Evolutionary conservation across 768 basidiomycete species (phyloP).

Genomic region (Daedalea quercina): DNA sequence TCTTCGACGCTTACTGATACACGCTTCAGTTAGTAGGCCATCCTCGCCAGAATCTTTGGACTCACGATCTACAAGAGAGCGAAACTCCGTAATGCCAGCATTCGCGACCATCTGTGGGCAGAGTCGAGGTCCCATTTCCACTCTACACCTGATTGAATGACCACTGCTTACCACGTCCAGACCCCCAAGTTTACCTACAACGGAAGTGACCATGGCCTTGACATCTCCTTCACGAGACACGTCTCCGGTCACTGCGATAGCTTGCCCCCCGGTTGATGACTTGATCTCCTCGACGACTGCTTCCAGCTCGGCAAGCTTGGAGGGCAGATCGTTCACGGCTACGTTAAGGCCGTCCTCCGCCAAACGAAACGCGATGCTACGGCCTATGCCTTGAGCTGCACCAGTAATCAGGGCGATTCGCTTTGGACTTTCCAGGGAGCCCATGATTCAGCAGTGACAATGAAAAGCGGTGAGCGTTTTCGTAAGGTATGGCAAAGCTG

Average conservation of each 20-base stretch:
- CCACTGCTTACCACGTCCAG: conserved; percentile 37
- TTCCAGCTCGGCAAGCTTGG: conserved; percentile 9
- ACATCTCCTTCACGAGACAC: conserved; percentile 37
- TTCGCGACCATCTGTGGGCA: conserved; percentile 21
- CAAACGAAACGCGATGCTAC: conserved; percentile 19
- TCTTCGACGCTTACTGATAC: conserved; percentile 5
- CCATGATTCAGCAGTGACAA: too few relatives aligned
- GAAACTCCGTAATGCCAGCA: conserved; percentile 12
- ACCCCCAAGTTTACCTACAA: conserved; percentile 28
- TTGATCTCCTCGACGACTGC: conserved; percentile 11
- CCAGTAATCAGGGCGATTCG: conserved; percentile 35
- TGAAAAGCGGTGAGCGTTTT: too few relatives aligned
- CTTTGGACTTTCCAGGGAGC: too few relatives aligned
- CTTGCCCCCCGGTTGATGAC: conserved; percentile 15
- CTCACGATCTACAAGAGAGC: conserved; percentile 7
- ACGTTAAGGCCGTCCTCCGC: conserved; percentile 21
- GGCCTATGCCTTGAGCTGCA: conserved; percentile 27
- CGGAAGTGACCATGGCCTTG: conserved; percentile 27
- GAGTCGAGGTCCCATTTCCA: conserved; percentile 27
- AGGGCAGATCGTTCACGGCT: conserved; percentile 11
- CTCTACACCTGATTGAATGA: neutral
- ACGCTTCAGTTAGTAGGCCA: conserved; percentile 15
- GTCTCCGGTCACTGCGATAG: conserved; percentile 28
- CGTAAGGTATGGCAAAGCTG: too few relatives aligned
- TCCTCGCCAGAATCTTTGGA: neutral